Evolutionary conservation across 2,329 filamentous ascomycete species (phyloP).

Genomic region (Fusarium burgessii): DNA sequence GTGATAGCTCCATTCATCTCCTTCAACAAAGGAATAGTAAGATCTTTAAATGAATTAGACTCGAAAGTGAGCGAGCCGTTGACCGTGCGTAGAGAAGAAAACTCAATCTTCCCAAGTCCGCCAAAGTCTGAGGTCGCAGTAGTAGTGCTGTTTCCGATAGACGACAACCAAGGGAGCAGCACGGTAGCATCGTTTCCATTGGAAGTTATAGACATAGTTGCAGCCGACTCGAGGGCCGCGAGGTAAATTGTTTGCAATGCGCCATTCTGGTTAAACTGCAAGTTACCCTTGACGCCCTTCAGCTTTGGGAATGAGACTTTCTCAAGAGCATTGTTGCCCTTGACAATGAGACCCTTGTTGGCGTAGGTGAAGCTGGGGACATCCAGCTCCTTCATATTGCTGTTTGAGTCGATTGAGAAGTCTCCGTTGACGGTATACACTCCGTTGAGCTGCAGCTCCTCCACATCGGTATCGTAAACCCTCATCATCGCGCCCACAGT

Average conservation of each 20-base stretch:
- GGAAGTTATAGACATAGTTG: conserved; percentile 43
- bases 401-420: conserved; percentile 44
- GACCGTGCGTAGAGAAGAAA: conserved; percentile 41
- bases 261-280: conserved; percentile 42
- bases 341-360: conserved; percentile 41
- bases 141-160: conserved; percentile 43
- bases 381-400: conserved; percentile 33
- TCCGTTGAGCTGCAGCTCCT: conserved; percentile 39
- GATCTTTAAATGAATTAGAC: conserved; percentile 35
- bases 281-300: conserved; percentile 41
- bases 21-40: conserved; percentile 43
- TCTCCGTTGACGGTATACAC: conserved; percentile 42
- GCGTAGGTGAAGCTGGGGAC: conserved; percentile 34
- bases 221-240: conserved; percentile 41
- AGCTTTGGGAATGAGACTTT: conserved; percentile 41
- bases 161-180: conserved; percentile 37
- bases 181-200: conserved; percentile 38
- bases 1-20: conserved; percentile 43
- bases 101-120: conserved; percentile 35
- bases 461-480: conserved; percentile 39
- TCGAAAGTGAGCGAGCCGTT: conserved; percentile 43
- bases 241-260: conserved; percentile 35
- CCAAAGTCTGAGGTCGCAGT: conserved; percentile 42
- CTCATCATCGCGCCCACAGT: conserved; percentile 40
- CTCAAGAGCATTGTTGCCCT: conserved; percentile 39